phyloP scores from a whole-genome alignment of 192 early-diverging fungal species.

The Backusella tuberculispora region DNA sequence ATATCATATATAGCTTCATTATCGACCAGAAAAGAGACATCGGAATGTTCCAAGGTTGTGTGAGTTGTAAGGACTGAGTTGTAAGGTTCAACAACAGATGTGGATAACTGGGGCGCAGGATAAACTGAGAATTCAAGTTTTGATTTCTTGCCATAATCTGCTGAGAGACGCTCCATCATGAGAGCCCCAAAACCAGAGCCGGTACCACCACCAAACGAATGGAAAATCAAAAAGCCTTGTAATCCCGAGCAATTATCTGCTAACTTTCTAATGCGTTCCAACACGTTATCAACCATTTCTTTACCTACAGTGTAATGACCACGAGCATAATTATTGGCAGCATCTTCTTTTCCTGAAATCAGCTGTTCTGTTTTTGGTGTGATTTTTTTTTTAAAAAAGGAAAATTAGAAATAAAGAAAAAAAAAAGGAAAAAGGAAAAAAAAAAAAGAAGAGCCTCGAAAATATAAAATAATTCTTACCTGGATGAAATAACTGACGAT shows the following conservation, averaged over 20 bases:
- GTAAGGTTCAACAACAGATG: constrained; percentile 97
- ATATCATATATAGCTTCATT: constrained; percentile 99
- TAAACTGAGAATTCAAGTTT: constrained; percentile 88
- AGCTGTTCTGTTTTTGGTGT: constrained; percentile 89
- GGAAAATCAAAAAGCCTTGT: constrained; percentile 99
- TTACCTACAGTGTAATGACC: constrained; percentile 99
- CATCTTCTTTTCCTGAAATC: constrained; percentile 99
- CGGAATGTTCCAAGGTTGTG: constrained; percentile 97
- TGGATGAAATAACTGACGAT: constrained; percentile 79
- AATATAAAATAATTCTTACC: constrained; percentile 15
- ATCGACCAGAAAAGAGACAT: constrained; percentile 99
- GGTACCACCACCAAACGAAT: constrained; percentile 99
- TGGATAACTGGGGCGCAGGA: constrained; percentile 98
- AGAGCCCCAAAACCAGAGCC: constrained; percentile 70
- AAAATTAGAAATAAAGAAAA: no score
- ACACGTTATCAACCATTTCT: constrained; percentile 94
- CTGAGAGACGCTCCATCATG: constrained; percentile 46
- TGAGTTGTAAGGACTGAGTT: constrained; percentile 99
- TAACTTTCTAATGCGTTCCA: constrained; percentile 96
- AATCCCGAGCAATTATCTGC: constrained; percentile 98
- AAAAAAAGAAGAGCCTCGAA: neutral
- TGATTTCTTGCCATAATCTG: constrained; percentile 50
- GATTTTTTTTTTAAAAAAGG: no score
- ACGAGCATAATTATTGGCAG: constrained; percentile 99
- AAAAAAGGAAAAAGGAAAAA: neutral